These are phyloP conservation scores for Actinomucor elegans DNA, from an alignment of 371 early-diverging fungal genomes.

Conservation along the genomic window DNA sequence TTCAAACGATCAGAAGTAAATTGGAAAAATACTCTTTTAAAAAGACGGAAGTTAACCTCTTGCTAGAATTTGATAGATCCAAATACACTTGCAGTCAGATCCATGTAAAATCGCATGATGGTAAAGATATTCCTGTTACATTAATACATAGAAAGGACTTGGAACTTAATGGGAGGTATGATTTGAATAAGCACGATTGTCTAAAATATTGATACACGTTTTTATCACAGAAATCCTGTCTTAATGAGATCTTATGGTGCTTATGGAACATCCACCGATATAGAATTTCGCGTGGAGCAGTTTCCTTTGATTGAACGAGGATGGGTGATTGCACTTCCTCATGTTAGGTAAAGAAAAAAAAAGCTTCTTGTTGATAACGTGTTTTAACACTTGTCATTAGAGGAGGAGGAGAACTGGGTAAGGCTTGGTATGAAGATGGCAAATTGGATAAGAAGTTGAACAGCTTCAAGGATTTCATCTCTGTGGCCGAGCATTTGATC, in stretches of 20 bases:
- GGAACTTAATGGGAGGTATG: conserved; percentile 47
- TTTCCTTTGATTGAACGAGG: conserved; percentile 78
- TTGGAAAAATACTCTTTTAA: too few relatives aligned
- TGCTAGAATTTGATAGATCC: conserved; percentile 51
- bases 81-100: conserved; percentile 55
- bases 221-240: conserved; percentile 59
- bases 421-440: conserved; percentile 76
- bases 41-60: too few relatives aligned
- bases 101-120: conserved; percentile 50
- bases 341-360: conserved; percentile 73
- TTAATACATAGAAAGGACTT: conserved; percentile 61
- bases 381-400: conserved; percentile 22
- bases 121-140: conserved; percentile 64
- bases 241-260: conserved; percentile 83
- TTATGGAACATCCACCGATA: conserved; percentile 79
- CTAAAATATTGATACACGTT: background rate
- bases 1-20: conserved; percentile 55
- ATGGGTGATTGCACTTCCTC: conserved; percentile 82
- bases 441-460: conserved; percentile 68
- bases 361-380: background rate
- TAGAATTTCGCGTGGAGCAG: conserved; percentile 80
- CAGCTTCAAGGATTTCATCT: conserved; percentile 70
- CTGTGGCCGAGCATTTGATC: conserved; percentile 65
- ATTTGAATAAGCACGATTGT: background rate
- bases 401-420: conserved; percentile 85